Evolutionary conservation across 352 stramenopile genomes (phyloP), one percentile per base, ranked within the genome.

Genomic region (Phytopythium montanum): DNA sequence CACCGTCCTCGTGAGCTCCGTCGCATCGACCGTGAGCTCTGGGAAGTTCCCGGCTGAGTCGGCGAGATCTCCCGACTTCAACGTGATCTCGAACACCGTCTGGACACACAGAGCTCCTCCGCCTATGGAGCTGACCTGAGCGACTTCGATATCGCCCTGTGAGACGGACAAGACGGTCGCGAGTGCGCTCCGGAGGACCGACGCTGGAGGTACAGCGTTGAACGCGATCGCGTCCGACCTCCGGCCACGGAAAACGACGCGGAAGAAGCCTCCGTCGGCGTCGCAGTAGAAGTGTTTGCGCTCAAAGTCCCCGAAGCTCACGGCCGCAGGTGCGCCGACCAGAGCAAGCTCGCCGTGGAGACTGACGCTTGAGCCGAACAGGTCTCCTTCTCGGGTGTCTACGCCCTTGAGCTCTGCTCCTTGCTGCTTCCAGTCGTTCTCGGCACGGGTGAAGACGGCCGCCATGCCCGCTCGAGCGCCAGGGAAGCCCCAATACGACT

Each of bases 391-490:
- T 0, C 78, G 75, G 8, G 81, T 92, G 52, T 95, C 86, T 13
- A 57, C 54, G 0, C 74, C 85, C 28, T 69, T 59, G 2, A 95
- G 65, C 0, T 73, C 76, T 14, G 70, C 71, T 10, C 79, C 81
- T 62, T 92, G 81, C 26, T 92, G 81, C 33, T 81, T 81, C 86
- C 86, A 95, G 60, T 86, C 81, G 21, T 83, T 81, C n/a, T 83
- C 76, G 28, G 69, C 66, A 3, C 79, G 80, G 31, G 73, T 69
- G 54, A 93, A 94, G n/a, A 94, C 70, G 3, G 72, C 69, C 6
- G 69, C 71, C 58, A 88, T 85, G 2, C 85, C 85, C 13, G 85
- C 83, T 5, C 65, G 76, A 1, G 68, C 62, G 3, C 83, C 85
- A 31, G 81, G 76, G 6, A 92, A 59, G 2, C 83, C 83, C 69